Base-by-base conservation (phyloP, 2,329 filamentous ascomycete species). In the Calonectria hawksworthii region DNA sequence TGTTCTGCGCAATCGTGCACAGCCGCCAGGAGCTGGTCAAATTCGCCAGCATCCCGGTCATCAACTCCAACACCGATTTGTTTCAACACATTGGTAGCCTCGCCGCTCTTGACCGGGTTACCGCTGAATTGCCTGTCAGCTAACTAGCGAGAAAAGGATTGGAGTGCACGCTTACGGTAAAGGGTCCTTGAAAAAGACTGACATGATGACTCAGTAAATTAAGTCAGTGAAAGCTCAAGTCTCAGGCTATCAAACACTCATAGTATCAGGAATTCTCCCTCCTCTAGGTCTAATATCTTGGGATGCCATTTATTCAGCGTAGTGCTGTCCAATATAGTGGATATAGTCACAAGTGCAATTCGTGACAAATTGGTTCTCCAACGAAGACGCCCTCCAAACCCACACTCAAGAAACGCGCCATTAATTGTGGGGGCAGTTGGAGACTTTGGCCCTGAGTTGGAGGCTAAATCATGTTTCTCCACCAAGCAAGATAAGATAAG, bases 1-100 rank as follows among this genome's bases (percentile, higher is more conserved):
- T 84, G 83, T 67, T 89, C 85, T 0, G 88, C 88, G 50, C 87
- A 88, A 68, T 90, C 88, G 71, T 90, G 88, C 0, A 90, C 86
- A 0, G 88, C 89, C 23, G 88, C 88, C 0, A 90, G 83, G 1
- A 90, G 84, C 13, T 86, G 85, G 26, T 86, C 83, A 72, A 89
- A 90, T 73, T 90, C 88, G 26, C 80, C 80, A 0, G 83, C 83
- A 50, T 88, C 86, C 16, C 83, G 79, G 0, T 82, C 77, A 8
- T 84, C 79, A 18, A 88, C 80, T 0, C 77, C 79, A 8, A 88
- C 74, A 9, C 86, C 85, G 4, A 88, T 79, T 21, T 74, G 76
- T 9, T 83, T 80, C 1, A 88, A 78, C 2, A 86, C 77, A 0
- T 80, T 77, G 38, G 86, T 81, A 1, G 84, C 87, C 73, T 87